Evolutionary conservation across 2,329 filamentous ascomycete genomes (phyloP).

Genomic region (Fusarium aywerte): DNA sequence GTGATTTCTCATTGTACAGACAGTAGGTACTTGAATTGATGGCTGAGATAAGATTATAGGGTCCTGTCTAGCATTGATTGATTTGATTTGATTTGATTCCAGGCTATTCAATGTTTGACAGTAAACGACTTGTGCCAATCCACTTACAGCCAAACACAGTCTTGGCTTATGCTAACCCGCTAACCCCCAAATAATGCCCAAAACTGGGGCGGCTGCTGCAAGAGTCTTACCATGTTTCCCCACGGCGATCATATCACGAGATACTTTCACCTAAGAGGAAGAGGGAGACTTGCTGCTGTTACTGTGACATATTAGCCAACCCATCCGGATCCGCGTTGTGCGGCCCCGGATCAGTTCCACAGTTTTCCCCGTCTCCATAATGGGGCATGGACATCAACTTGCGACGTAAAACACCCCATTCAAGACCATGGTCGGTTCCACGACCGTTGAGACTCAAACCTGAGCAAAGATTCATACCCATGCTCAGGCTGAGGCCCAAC

Average conservation of each 20-base stretch:
- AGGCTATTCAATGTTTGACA: background rate
- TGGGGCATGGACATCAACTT: constrained; percentile 13
- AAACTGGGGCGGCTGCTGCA: background rate
- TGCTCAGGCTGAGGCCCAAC: background rate
- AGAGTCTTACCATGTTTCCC: constrained; percentile 27
- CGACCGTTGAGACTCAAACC: constrained; percentile 12
- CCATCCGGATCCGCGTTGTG: constrained; percentile 12
- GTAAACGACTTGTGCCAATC: background rate
- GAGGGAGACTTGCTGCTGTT: constrained; percentile 1
- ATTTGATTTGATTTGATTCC: background rate
- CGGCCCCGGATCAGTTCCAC: constrained; percentile 26
- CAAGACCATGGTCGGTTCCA: constrained; percentile 4
- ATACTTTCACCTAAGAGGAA: constrained; percentile 44
- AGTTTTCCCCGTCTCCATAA: constrained; percentile 1
- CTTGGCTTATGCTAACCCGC: background rate
- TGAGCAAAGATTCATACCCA: constrained; percentile 1
- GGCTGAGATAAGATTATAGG: constrained; percentile 28
- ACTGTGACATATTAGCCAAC: constrained; percentile 6
- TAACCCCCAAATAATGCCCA: background rate
- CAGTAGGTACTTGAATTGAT: background rate
- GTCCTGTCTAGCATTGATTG: background rate
- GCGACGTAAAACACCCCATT: constrained; percentile 12
- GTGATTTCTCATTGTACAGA: constrained; percentile 2
- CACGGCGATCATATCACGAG: constrained; percentile 41
- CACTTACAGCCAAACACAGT: background rate